Evolutionary conservation across 2,329 filamentous ascomycete genomes (phyloP), one percentile per base, ranked within the genome.

Genomic region (Grosmannia serpens): DNA sequence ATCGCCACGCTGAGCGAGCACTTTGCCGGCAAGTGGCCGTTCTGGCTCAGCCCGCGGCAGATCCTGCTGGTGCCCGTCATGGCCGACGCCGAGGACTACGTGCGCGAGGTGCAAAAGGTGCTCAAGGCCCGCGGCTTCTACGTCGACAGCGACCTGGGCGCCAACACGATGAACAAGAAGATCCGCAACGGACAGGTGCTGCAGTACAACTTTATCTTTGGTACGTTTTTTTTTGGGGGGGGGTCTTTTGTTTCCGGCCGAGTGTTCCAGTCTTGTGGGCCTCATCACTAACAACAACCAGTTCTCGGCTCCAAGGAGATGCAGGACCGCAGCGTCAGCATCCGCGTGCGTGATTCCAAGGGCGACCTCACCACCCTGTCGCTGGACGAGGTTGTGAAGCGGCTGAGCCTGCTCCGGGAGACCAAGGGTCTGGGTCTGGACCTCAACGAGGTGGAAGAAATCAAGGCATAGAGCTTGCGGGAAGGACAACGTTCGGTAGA

Each of bases 111-210:
- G 8, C 83, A 87, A 67, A 71, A 73, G 60, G 75, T 85, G 62
- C 86, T 91, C 74, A 82, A 85, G 67, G 77, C 79, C 61, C 78
- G 85, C 70, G 78, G 78, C 54, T 82, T 92, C 71, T 87, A 86
- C 67, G 82, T 83, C 68, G 86, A 89, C 69, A 77, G 86, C 60
- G 86, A 89, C 69, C 76, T 87, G 56, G 81, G 81, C 64, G 84
- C 87, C 66, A 90, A 92, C 74, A 94, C 88, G 8, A 83, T 94
- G 74, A 86, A 90, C 71, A 92, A 94, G 82, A 94, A 94, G 83
- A 90, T 94, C 65, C 85, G 88, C 65, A 91, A 82, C 58, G 89
- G 85, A 17, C 89, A 94, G 73, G 72, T 92, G 66, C 79, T 85
- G 56, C 86, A 91, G 72, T 92, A 91, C 76, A 91, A 91, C 76